Evolutionary conservation across 2,329 filamentous ascomycete species (phyloP), one percentile per base, ranked within the genome.

Genomic region (Sporothrix globosa): DNA sequence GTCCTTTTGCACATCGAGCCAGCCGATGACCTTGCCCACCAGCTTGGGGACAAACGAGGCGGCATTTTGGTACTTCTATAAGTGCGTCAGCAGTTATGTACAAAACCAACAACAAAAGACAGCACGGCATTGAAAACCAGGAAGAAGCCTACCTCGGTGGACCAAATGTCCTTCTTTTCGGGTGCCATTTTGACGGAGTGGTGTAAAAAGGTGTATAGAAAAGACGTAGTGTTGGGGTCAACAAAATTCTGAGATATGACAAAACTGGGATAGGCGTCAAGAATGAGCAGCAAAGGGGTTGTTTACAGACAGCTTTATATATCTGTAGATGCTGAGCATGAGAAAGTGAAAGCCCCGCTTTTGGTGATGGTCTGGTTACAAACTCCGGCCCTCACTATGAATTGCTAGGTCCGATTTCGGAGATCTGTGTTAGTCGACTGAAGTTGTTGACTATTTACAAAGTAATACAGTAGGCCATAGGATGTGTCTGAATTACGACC

Each of bases 41-140:
- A 90, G 80, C 75, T 88, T 86, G 3, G 88, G 88, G 10, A 90
- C 88, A 74, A 90, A 91, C 0, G 86, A 85, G 9, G 88, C 88
- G 1, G 87, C 84, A 71, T 85, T 80, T 72, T 88, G 85, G 76
- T 90, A 91, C 44, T 83, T 84, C 85, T 88, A 72, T 13, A 60
- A 13, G 34, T 19, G 1, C n/a, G 27, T 53, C 5, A 63, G 46
- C 17, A 30, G 1, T 0, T 34, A 5, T n/a, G 24, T 50, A 30
- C 7, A 4, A 6, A 21, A 9, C 41, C 41, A 19, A 1, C 9
- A 44, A 50, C 44, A 14, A 50, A 34, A 2, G 21, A 34, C 4
- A 10, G 48, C 6, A 39, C 7, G 11, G 17, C 13, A 17, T 17
- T 10, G 21, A 67, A 4, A 54, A 39, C 10, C 13, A 34, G n/a